Evolutionary conservation across 1,284 basidiomycete genomes (phyloP).

Genomic region (Moesziomyces sp.): DNA sequence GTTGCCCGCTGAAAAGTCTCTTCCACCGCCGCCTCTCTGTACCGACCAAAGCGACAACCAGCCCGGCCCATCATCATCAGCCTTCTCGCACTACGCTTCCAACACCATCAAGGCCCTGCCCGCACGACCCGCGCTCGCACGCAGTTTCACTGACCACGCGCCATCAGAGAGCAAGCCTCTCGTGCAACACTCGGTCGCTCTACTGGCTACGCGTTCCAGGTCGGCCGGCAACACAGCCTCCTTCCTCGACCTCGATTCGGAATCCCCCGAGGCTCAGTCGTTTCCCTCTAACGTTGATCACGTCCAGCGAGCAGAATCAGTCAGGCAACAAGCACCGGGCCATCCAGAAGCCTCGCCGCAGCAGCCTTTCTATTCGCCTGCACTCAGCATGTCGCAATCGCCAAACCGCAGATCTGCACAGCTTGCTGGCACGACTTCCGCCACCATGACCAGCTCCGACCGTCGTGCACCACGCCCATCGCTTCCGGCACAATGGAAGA

Average conservation of each 20-base stretch:
- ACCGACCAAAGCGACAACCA: neutral
- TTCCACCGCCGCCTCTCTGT: slow-evolving; percentile 13
- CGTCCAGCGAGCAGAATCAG: slow-evolving; percentile 3
- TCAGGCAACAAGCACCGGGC: neutral
- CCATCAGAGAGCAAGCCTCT: neutral
- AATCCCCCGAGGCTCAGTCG: slow-evolving; percentile 4
- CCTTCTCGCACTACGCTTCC: slow-evolving; percentile 4
- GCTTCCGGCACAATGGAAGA: slow-evolving; percentile 26
- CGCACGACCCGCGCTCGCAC: slow-evolving; percentile 12
- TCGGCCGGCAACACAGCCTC: slow-evolving; percentile 13
- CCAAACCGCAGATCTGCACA: slow-evolving; percentile 6
- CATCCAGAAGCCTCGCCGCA: slow-evolving; percentile 9
- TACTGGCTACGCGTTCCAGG: slow-evolving; percentile 6
- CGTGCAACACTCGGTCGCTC: neutral
- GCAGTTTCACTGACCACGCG: slow-evolving; percentile 18
- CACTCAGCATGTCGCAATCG: slow-evolving; percentile 12
- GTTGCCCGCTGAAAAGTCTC: slow-evolving; percentile 30
- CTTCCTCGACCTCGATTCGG: slow-evolving; percentile 12
- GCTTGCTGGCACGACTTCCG: neutral
- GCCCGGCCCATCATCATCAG: neutral
- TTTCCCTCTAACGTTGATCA: slow-evolving; percentile 5
- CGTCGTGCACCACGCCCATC: slow-evolving; percentile 23
- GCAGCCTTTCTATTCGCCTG: slow-evolving; percentile 35
- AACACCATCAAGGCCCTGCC: slow-evolving; percentile 31
- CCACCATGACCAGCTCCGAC: neutral